Conservation (phyloP, 495 filamentous ascomycete genomes). For the Hyaloscypha variabilis region DNA sequence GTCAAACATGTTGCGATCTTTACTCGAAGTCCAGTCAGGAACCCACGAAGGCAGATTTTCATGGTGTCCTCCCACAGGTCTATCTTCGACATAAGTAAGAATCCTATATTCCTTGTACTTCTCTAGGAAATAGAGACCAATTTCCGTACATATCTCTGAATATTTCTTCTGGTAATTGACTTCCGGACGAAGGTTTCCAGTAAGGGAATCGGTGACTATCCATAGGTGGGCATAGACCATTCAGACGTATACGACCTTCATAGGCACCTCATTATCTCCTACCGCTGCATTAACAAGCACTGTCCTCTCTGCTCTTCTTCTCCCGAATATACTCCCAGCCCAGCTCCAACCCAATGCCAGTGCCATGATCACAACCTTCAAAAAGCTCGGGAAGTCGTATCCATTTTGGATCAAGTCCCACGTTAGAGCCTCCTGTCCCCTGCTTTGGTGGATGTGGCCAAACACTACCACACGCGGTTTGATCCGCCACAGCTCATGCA, state of each 20-base stretch:
- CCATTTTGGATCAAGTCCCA: slow-evolving; percentile 9
- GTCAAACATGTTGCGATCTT: no score
- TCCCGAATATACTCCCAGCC: slow-evolving; percentile 10
- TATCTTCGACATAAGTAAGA: no score
- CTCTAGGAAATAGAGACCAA: no score
- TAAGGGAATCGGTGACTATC: no score
- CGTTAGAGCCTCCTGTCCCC: slow-evolving; percentile 9
- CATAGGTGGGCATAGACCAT: no score
- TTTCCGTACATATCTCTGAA: no score
- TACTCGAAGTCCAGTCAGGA: no score
- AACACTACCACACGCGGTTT: slow-evolving; percentile 8
- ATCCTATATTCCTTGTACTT: no score
- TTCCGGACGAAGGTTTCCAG: no score
- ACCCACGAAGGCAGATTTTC: no score
- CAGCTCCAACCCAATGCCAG: slow-evolving; percentile 8
- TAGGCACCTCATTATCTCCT: slow-evolving; percentile 4
- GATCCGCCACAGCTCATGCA: slow-evolving; percentile 7
- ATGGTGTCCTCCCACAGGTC: no score
- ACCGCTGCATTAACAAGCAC: slow-evolving; percentile 8
- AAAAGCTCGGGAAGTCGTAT: slow-evolving; percentile 4
- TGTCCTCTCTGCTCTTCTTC: slow-evolving; percentile 7
- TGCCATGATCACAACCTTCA: slow-evolving; percentile 10
- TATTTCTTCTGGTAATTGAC: no score
- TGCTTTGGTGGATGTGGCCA: slow-evolving; percentile 2
- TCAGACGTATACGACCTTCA: slow-evolving; percentile 9